Evolutionary conservation across 768 basidiomycete species (phyloP).

Genomic region (Russula ochroleuca): DNA sequence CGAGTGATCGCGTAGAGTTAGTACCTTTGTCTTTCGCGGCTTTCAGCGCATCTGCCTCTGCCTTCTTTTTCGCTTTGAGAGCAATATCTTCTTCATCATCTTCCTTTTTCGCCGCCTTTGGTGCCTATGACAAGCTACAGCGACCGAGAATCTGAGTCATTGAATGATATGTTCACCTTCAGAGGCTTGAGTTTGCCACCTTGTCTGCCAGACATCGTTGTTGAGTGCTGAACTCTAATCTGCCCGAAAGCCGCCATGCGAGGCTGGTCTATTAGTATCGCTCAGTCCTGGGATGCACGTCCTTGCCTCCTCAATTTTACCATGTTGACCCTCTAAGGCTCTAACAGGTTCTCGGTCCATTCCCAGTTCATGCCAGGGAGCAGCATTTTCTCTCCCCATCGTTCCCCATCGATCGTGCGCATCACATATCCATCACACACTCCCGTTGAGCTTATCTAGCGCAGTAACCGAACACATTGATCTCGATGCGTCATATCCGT

Average conservation of each 20-base stretch:
- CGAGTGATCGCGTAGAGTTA: conserved; percentile 25
- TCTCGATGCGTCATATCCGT: conserved; percentile 50
- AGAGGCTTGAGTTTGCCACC: conserved; percentile 85
- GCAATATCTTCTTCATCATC: conserved; percentile 65
- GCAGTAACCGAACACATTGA: conserved; percentile 52
- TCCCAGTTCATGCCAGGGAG: conserved; percentile 79
- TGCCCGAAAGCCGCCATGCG: neutral
- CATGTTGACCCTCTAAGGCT: conserved; percentile 30
- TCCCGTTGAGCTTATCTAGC: conserved; percentile 2
- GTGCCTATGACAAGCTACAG: conserved; percentile 45
- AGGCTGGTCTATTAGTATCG: conserved; percentile 1
- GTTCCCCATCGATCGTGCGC: conserved; percentile 62
- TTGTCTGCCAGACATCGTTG: conserved; percentile 59
- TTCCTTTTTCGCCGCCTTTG: conserved; percentile 78
- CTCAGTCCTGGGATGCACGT: conserved; percentile 66
- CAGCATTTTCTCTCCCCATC: conserved; percentile 79
- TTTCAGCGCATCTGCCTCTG: conserved; percentile 68
- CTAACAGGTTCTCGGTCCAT: conserved; percentile 69
- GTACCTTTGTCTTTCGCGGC: conserved; percentile 68
- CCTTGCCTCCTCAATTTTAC: neutral
- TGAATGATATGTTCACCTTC: conserved; percentile 49
- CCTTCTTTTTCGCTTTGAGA: conserved; percentile 75
- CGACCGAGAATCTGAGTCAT: neutral
- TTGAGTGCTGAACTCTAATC: neutral
- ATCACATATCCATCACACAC: conserved; percentile 8